Percentiles rank a stretch among this genome's conserved stretches.
Evolutionary conservation across 345 rosid species (phyloP).

Genomic region (Populus davidiana): DNA sequence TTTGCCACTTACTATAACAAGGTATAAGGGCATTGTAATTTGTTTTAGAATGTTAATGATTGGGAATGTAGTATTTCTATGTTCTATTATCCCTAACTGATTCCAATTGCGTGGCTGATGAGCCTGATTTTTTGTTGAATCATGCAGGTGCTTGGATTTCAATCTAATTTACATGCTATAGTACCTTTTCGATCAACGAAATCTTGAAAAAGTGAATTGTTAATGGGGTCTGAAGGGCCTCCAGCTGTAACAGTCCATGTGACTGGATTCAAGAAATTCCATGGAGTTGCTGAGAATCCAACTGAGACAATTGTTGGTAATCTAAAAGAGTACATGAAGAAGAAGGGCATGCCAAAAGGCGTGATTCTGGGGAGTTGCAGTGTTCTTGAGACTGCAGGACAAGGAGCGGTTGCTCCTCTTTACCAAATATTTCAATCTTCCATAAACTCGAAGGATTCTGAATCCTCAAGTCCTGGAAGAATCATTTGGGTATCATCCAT

Average conservation of each 20-base stretch:
- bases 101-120: neutral
- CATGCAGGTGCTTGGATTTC: constrained; percentile 9
- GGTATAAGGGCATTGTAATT: neutral
- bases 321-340: constrained; percentile 63
- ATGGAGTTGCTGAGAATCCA: constrained; percentile 96
- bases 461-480: constrained; percentile 44
- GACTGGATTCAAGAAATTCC: constrained; percentile 96
- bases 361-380: constrained; percentile 69
- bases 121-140: neutral
- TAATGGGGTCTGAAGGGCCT: constrained; percentile 98
- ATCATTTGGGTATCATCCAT: constrained; percentile 61
- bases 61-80: neutral
- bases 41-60: neutral
- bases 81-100: neutral
- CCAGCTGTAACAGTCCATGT: constrained; percentile 66
- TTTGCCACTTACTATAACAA: neutral
- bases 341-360: constrained; percentile 68
- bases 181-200: neutral
- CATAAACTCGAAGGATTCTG: constrained; percentile 40
- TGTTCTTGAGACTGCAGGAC: constrained; percentile 89
- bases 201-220: neutral
- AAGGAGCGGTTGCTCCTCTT: constrained; percentile 60
- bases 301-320: constrained; percentile 72
- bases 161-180: constrained; percentile 8
- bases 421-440: constrained; percentile 65